These are phyloP conservation scores for Colletotrichum camelliae DNA, from an alignment of 2,329 filamentous ascomycete genomes.

Conservation along the genomic window DNA sequence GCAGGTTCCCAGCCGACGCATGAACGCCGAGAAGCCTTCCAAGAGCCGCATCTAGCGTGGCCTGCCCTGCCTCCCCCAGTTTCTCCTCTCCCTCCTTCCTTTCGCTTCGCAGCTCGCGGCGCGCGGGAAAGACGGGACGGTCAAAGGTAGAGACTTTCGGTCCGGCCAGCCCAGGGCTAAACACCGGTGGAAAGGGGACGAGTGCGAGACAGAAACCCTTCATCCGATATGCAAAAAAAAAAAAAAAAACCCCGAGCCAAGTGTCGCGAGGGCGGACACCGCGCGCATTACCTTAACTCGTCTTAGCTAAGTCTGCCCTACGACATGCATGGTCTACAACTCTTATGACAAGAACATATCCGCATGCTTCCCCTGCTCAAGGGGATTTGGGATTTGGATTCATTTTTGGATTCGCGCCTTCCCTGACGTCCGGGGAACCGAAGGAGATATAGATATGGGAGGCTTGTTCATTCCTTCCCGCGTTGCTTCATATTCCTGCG, in stretches of 20 bases:
- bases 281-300: not conserved
- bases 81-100: not conserved
- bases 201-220: not conserved
- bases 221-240: not conserved
- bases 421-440: not conserved
- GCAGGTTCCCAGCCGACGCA: not conserved
- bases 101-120: not conserved
- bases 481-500: not conserved
- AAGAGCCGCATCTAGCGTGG: not conserved
- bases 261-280: not conserved
- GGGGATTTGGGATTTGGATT: not conserved
- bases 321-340: not conserved
- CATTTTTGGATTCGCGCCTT: not conserved
- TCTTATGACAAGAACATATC: not conserved
- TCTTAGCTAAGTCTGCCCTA: not conserved
- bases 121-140: not conserved
- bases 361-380: not conserved
- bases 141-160: not conserved
- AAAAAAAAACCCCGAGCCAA: not conserved
- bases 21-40: slow-evolving; percentile 5
- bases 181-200: not conserved
- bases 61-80: not conserved
- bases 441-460: not conserved
- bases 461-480: not conserved
- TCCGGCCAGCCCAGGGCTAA: not conserved